Evolutionary conservation across 179 eudicot genomes (phyloP), one percentile per base, ranked within the genome.

Genomic region (Sideroxylon spinosum): DNA sequence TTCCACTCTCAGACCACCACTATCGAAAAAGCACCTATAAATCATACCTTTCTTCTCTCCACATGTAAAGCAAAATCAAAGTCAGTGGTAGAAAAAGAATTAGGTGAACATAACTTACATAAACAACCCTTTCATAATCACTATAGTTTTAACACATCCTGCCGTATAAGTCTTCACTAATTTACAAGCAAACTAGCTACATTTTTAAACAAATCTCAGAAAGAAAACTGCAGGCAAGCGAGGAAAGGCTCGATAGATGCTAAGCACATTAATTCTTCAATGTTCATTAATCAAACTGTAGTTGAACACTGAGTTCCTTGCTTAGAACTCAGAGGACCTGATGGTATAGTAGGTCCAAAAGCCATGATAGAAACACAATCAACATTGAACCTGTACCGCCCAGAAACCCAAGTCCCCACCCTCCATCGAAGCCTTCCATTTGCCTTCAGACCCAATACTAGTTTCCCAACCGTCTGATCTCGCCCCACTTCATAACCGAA

Each of bases 381-480:
- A 12, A 95, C 91, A 71, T 78, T 84, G 11, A 95, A 79, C 73
- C 91, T 82, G 65, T 93, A 93, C 66, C 86, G 82, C 2, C 98
- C 94, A 1, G 98, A 93, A 56, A 92, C 94, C 98, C 98, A 95
- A 79, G 83, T 90, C 32, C 94, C 94, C 3, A 95, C 82, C 81
- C 87, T 95, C 99, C 99, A 95, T 50, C 97, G 80, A 25, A 93
- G 71, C 70, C 69, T 73, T 22, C 99, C 99, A 50, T 87, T 86
- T 50, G 83, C 81, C 83, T 85, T 91, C 10, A 95, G 19, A 48
- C 56, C 79, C 52, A 95, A 49, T 19, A 86, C 83, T 71, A 95
- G 67, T 76, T 81, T 89, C 64, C 98, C 99, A 0, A 81, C 75
- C 3, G 80, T 86, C 76, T 86, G 88, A 76, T 95, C 98, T 0